phyloP scores from a whole-genome alignment of 2,329 filamentous ascomycete genomes.

The Microcyclospora tardicrescens region DNA sequence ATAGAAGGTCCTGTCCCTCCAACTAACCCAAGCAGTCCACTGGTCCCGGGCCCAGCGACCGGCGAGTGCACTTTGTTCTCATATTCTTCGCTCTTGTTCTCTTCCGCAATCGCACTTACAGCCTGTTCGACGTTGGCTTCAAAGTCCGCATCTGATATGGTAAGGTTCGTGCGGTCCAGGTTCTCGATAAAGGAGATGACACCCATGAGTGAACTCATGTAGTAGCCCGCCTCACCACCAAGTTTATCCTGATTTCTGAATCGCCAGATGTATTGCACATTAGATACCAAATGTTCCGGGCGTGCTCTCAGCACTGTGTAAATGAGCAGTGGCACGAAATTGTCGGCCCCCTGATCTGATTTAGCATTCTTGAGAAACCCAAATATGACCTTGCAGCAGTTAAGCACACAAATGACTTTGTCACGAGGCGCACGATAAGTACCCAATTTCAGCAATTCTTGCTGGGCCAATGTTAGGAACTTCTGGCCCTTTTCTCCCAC shows the following conservation, averaged over 20 bases:
- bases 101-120: conserved; percentile 89
- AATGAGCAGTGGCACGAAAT: conserved; percentile 88
- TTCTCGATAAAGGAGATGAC: conserved; percentile 95
- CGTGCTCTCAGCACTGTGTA: conserved; percentile 92
- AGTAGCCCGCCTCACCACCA: conserved; percentile 94
- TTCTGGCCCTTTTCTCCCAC: conserved; percentile 75
- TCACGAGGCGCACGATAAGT: conserved; percentile 93
- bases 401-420: conserved; percentile 96
- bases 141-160: conserved; percentile 89
- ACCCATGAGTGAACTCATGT: conserved; percentile 88
- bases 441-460: conserved; percentile 92
- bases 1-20: conserved; percentile 7
- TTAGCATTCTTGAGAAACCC: conserved; percentile 85
- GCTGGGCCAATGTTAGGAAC: conserved; percentile 78
- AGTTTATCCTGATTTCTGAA: conserved; percentile 97
- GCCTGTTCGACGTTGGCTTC: conserved; percentile 92
- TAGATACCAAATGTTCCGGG: conserved; percentile 88
- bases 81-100: conserved; percentile 53
- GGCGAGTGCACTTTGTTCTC: conserved; percentile 18
- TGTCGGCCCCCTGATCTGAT: conserved; percentile 87
- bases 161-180: conserved; percentile 83
- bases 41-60: conserved; percentile 19
- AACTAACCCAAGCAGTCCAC: too few species aligned
- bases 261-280: conserved; percentile 93
- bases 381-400: conserved; percentile 99